Evolutionary conservation across 805 yeast genomes (phyloP).

Genomic region (Lipomyces starkeyi): DNA sequence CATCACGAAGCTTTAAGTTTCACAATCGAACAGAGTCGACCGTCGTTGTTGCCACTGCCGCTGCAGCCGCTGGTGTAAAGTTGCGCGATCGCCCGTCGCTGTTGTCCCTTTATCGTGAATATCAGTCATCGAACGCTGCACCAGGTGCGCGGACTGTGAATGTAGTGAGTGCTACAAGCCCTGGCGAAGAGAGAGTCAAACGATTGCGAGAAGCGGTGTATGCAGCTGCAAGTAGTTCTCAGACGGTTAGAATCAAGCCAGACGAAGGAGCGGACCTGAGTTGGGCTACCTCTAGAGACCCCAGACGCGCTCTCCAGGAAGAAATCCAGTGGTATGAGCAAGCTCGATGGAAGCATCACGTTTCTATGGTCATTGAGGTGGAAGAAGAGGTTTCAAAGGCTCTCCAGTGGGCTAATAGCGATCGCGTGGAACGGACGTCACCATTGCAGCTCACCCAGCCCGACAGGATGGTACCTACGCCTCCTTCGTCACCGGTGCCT

Average conservation of each 20-base stretch:
- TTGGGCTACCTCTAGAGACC: background rate
- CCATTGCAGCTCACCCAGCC: background rate
- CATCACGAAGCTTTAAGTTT: conserved; percentile 19
- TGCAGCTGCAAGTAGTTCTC: background rate
- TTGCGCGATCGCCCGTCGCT: conserved; percentile 31
- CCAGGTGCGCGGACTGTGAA: background rate
- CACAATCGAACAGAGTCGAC: conserved; percentile 9
- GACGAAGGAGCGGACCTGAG: background rate
- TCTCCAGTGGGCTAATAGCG: conserved; percentile 19
- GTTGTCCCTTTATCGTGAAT: conserved; percentile 26
- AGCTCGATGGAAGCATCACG: background rate
- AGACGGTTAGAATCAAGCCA: background rate
- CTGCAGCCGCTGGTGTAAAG: conserved; percentile 12
- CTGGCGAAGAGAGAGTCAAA: conserved; percentile 16
- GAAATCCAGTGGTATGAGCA: background rate
- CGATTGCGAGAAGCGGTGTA: conserved; percentile 12
- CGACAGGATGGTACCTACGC: background rate
- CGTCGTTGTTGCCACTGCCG: conserved; percentile 6
- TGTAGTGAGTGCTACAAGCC: background rate
- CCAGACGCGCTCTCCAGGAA: background rate
- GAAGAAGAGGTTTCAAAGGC: conserved; percentile 18
- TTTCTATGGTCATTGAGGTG: conserved; percentile 9
- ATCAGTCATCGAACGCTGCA: conserved; percentile 5
- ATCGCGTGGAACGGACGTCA: background rate
- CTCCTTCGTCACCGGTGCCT: background rate